A percentile compares a stretch with the other conserved stretches of the same genome.
These are phyloP conservation scores for Holtermannia corniformis DNA, from an alignment of 768 basidiomycete species.

Conservation along the genomic window DNA sequence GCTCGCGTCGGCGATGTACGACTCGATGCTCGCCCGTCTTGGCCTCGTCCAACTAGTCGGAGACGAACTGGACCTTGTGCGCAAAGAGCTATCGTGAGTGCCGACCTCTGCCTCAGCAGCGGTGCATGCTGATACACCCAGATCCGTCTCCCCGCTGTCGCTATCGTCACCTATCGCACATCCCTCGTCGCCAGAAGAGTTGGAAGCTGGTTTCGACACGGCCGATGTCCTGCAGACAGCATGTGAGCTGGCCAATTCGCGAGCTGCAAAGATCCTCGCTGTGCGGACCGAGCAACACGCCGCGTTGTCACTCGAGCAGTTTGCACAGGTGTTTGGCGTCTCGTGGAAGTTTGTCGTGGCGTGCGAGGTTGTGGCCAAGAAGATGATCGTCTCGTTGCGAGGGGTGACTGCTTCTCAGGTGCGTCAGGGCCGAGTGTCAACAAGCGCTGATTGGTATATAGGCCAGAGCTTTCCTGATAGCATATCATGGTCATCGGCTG, in stretches of 20 bases:
- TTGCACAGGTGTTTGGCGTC: conserved; percentile 69
- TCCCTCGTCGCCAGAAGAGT: background rate
- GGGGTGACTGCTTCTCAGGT: conserved; percentile 80
- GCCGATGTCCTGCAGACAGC: conserved; percentile 66
- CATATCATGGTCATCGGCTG: conserved; percentile 73
- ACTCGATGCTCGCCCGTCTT: conserved; percentile 55
- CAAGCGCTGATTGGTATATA: conserved; percentile 37
- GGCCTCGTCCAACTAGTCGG: conserved; percentile 51
- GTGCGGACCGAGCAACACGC: conserved; percentile 72
- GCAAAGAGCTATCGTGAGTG: conserved; percentile 18
- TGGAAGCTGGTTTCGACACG: conserved; percentile 51
- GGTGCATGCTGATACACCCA: no score
- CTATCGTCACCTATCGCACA: conserved; percentile 1
- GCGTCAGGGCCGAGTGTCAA: conserved; percentile 4
- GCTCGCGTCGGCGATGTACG: conserved; percentile 56
- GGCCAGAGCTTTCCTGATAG: conserved; percentile 78
- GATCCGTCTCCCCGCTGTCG: conserved; percentile 7
- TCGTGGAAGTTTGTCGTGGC: conserved; percentile 84
- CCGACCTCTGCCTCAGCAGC: background rate
- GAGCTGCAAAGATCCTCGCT: conserved; percentile 67
- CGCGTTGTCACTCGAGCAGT: conserved; percentile 59
- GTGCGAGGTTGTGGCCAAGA: conserved; percentile 72
- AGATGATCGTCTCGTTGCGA: conserved; percentile 87
- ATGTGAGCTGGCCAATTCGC: conserved; percentile 74
- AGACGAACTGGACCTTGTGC: conserved; percentile 44